Percentiles rank a stretch among this genome's conserved stretches.
These are phyloP conservation scores for Tetradesmus lagerheimii DNA, from an alignment of 139 green algal genomes.

Conservation along the genomic window DNA sequence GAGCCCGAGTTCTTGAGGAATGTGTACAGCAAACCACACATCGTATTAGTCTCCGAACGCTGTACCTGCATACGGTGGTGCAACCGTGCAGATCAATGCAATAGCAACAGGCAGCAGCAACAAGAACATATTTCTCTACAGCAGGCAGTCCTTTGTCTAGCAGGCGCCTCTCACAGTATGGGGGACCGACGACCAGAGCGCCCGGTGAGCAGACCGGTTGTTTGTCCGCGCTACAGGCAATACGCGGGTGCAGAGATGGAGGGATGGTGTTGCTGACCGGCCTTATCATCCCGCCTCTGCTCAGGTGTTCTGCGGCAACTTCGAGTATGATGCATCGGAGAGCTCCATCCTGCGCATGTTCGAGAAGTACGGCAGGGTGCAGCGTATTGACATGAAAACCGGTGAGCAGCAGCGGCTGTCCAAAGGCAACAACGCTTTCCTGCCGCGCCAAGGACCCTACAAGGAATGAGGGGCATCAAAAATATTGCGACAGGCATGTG, in stretches of 20 bases:
- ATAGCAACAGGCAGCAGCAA: too few relatives aligned
- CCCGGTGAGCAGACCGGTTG: conserved; percentile 11
- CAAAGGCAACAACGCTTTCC: background rate
- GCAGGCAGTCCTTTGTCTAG: background rate
- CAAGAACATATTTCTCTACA: background rate
- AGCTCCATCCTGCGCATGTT: conserved; percentile 67
- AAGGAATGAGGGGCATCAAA: background rate
- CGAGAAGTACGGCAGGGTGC: conserved; percentile 68
- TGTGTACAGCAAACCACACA: too few relatives aligned
- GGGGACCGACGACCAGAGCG: background rate
- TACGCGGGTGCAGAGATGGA: background rate
- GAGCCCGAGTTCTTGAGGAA: too few relatives aligned
- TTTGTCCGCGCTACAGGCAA: background rate
- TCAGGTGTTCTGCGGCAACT: conserved; percentile 71
- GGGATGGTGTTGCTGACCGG: background rate
- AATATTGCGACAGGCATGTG: background rate
- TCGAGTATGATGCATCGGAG: conserved; percentile 70
- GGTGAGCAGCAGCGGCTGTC: conserved; percentile 53
- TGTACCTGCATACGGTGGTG: too few relatives aligned
- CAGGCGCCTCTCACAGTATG: background rate
- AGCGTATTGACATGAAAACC: conserved; percentile 80
- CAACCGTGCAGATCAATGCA: too few relatives aligned
- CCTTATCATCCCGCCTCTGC: background rate
- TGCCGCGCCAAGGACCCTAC: background rate
- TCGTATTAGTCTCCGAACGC: too few relatives aligned